Base-by-base conservation (phyloP, 768 basidiomycete genomes). In the Boletus eberwhitei region DNA sequence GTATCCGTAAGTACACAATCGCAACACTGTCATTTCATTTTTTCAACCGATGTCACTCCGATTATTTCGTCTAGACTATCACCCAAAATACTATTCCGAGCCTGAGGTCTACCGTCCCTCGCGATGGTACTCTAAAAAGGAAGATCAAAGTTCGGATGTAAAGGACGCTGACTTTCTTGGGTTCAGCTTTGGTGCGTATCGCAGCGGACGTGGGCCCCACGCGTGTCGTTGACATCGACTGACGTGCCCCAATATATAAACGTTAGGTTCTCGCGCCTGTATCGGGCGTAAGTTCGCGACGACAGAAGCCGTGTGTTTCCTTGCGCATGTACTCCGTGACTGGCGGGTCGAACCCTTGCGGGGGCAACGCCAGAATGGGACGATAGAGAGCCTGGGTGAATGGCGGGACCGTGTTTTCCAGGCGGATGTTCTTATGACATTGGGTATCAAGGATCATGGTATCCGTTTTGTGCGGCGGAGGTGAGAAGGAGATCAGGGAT, bases 281-380 rank as follows among this genome's bases (percentile, higher is more conserved):
- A 69, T 82, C 5, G 84, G 83, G 3, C 70, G 79, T 34, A 80
- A 77, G 56, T 85, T 84, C 57, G 77, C 82, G 2, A 71, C 73
- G 1, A 74, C 73, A 0, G 82, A 85, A 62, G 73, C 75, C 2
- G 74, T 84, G 16, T 75, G 74, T 43, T 80, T 84, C 72, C 72
- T 85, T n/a, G 73, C 79, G 0, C 64, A 76, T 58, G 62, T 84
- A 4, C 63, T 82, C 11, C 70, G 79, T 5, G 82, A 83, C 46
- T 84, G 77, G 77, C 73, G 65, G 24, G 62, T 84, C 12, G 75
- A 79, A 52, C 79, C 80, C 1, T 43, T 73, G 13, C 60, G 82
- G 24, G 34, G 34, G 12, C 40, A 38, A 11, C 55, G 43, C 19
- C 46, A 37, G 9, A 37, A 41, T 5, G 58, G 58, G 16, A 35